Conservation (phyloP, 1,139 yeast genomes). For the Sugiyamaella xylanicola region DNA sequence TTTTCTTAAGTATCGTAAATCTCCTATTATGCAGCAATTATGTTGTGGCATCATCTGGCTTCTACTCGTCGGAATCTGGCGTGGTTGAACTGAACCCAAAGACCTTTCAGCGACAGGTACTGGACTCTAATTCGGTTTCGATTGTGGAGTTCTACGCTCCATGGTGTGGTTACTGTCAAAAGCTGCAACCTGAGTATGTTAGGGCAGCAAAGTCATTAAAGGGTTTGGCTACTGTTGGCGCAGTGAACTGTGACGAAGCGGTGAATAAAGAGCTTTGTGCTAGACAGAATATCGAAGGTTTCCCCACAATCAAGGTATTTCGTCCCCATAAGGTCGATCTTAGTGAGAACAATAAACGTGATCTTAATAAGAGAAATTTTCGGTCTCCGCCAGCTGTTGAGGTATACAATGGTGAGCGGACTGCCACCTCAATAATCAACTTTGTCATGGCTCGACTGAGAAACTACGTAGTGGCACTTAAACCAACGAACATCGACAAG, state of each 20-base stretch:
- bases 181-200: constrained; percentile 62
- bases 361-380: constrained; percentile 28
- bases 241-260: constrained; percentile 81
- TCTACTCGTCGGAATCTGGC: constrained; percentile 47
- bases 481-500: constrained; percentile 22
- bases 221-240: constrained; percentile 71
- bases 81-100: constrained; percentile 59
- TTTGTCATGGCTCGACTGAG: constrained; percentile 65
- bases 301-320: constrained; percentile 78
- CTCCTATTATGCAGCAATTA: background rate
- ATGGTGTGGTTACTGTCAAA: constrained; percentile 90
- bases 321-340: constrained; percentile 72
- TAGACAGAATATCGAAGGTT: constrained; percentile 67
- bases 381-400: constrained; percentile 58
- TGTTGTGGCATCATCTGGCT: constrained; percentile 25
- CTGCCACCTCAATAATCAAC: constrained; percentile 58
- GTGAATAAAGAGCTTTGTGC: constrained; percentile 70
- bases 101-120: constrained; percentile 66
- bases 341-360: constrained; percentile 45
- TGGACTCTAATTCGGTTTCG: constrained; percentile 72
- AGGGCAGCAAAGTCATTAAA: constrained; percentile 64
- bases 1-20: background rate
- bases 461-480: constrained; percentile 45
- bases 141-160: constrained; percentile 95
- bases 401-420: constrained; percentile 69